These are phyloP conservation scores for Plasmopara viticola DNA, from an alignment of 352 stramenopile species.

Conservation along the genomic window DNA sequence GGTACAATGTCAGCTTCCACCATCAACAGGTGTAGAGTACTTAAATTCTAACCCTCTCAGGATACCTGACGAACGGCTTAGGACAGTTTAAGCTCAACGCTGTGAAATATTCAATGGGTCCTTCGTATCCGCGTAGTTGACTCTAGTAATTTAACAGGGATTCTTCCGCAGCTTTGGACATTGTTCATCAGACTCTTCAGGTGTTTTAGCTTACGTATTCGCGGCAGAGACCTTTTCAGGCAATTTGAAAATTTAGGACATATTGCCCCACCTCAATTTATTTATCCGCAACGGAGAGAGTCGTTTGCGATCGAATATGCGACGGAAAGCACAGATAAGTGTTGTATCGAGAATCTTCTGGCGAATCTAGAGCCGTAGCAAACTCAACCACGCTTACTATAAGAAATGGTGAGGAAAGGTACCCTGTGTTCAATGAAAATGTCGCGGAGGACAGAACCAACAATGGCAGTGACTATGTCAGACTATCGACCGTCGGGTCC, in stretches of 20 bases:
- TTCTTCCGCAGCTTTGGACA: too few species aligned
- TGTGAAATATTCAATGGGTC: slow-evolving; percentile 34
- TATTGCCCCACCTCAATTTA: slow-evolving; percentile 64
- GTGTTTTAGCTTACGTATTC: slow-evolving; percentile 28
- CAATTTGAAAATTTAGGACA: too few species aligned
- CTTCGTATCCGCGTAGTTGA: slow-evolving; percentile 57
- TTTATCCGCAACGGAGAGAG: slow-evolving; percentile 40
- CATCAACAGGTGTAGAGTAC: slow-evolving; percentile 20
- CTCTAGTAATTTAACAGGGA: slow-evolving; percentile 32
- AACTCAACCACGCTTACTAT: slow-evolving; percentile 39
- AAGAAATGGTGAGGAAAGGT: slow-evolving; percentile 20
- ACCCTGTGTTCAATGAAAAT: slow-evolving; percentile 5
- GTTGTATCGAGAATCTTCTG: slow-evolving; percentile 39
- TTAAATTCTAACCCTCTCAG: too few species aligned
- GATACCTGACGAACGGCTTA: slow-evolving; percentile 70
- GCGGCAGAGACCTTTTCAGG: slow-evolving; percentile 24
- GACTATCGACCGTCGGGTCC: slow-evolving; percentile 27
- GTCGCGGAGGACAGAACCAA: slow-evolving; percentile 17
- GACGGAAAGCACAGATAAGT: slow-evolving; percentile 55
- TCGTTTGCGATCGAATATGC: slow-evolving; percentile 57
- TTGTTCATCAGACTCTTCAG: slow-evolving; percentile 26
- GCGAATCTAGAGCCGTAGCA: slow-evolving; percentile 40
- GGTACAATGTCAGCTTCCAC: slow-evolving; percentile 51
- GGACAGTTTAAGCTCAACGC: slow-evolving; percentile 52
- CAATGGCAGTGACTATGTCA: slow-evolving; percentile 5